Base-by-base conservation (phyloP, 306 rosid species). In the Vigna trinervia region DNA sequence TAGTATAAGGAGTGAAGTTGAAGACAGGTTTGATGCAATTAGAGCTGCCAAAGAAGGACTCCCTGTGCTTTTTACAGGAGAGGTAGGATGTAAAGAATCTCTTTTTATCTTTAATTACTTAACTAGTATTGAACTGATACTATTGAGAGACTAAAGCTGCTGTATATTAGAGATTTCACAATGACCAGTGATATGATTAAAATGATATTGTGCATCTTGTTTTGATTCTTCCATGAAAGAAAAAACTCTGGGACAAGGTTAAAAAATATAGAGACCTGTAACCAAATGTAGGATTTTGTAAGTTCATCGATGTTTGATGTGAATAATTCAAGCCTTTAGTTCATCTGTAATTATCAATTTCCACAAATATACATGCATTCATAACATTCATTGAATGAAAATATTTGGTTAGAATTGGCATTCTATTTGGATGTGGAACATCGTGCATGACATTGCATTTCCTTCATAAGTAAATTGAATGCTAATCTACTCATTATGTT, bases 1-100 rank as follows among this genome's bases (percentile, higher is more conserved):
- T 34, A 91, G 84, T 84, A 83, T 91, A 84, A 85, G 87, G 85
- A 69, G 62, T 12, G 97, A 87, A 84, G 56, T 81, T 64, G 89
- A 84, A 71, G 80, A 75, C 15, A 85, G 84, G 77, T 92, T 95
- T 36, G 96, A 92, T 81, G 92, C 93, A 64, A 80, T 84, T 62
- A 64, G 8, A 50, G 87, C 92, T 60, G 91, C 88, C 20, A 89
- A 76, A 81, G 93, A 90, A 88, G 90, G 92, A 57, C 78, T 46
- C 47, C 94, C 91, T 20, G 81, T 91, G 51, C 71, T 59, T 78
- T 90, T 95, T 78, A 95, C 96, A 4, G 96, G 96, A 84, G 97
- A 95, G 96, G 98, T 92, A 82, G 75, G n/a, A 71, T 76, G 61
- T 76, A 61, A 39, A 48, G 19, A 71, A 47, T 32, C 34, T 50